phyloP scores from a whole-genome alignment of 257 asterid genomes.

The Fraxinus quadrangulata region DNA sequence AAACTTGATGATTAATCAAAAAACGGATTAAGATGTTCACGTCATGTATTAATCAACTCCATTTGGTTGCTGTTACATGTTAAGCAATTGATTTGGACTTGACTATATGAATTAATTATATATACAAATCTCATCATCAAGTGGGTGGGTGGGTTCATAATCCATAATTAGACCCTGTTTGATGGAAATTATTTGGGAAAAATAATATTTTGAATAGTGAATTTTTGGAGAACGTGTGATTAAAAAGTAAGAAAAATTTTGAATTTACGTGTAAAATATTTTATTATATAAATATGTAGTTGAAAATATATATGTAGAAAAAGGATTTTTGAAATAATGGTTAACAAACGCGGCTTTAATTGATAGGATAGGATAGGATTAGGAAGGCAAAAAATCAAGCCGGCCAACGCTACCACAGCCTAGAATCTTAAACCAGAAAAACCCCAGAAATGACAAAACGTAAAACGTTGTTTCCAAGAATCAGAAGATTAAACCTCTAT shows the following conservation, averaged over 20 bases:
- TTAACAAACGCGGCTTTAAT: too few relatives aligned
- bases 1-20: not conserved
- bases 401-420: not conserved
- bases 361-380: not conserved
- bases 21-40: not conserved
- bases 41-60: not conserved
- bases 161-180: not conserved
- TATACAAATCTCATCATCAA: conserved; percentile 7
- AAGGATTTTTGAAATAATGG: too few relatives aligned
- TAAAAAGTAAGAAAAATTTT: too few relatives aligned
- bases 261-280: too few relatives aligned
- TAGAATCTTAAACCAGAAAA: not conserved
- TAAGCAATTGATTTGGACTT: not conserved
- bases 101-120: not conserved
- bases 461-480: conserved; percentile 2
- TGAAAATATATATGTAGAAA: too few relatives aligned
- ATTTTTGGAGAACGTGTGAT: too few relatives aligned
- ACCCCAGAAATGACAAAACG: not conserved
- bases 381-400: not conserved
- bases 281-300: too few relatives aligned
- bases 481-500: not conserved
- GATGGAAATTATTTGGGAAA: too few relatives aligned
- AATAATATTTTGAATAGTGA: too few relatives aligned
- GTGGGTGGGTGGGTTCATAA: conserved; percentile 27
- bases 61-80: not conserved